Percentiles rank a stretch among this genome's conserved stretches.
Conservation (phyloP, 306 rosid genomes). For the Erythrophleum fordii region DNA sequence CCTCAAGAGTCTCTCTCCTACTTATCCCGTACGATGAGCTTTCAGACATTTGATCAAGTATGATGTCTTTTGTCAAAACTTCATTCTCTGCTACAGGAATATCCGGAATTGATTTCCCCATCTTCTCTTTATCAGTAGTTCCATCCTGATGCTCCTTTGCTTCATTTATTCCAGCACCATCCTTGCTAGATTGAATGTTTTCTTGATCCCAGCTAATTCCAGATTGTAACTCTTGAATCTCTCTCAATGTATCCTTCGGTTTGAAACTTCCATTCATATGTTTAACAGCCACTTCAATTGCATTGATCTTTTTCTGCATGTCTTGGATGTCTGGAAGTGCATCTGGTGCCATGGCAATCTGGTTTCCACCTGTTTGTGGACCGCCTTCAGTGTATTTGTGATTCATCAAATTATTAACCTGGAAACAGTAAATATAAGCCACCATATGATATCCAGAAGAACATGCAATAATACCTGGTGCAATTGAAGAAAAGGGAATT, state of each 20-base stretch:
- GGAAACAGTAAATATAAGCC: slow-evolving; percentile 37
- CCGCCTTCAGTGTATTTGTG: slow-evolving; percentile 46
- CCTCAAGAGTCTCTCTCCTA: slow-evolving; percentile 60
- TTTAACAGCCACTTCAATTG: slow-evolving; percentile 67
- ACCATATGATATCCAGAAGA: slow-evolving; percentile 9
- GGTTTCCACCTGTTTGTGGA: slow-evolving; percentile 53
- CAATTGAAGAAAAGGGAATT: slow-evolving; percentile 9
- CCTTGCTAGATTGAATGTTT: slow-evolving; percentile 49
- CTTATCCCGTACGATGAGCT: slow-evolving; percentile 67
- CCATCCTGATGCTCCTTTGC: slow-evolving; percentile 38
- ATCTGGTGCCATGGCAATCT: slow-evolving; percentile 47
- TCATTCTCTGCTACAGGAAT: slow-evolving; percentile 72
- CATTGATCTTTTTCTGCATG: slow-evolving; percentile 72
- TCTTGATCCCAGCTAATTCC: slow-evolving; percentile 44
- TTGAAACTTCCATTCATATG: slow-evolving; percentile 47
- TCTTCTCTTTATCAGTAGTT: slow-evolving; percentile 34
- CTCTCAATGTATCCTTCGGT: slow-evolving; percentile 60
- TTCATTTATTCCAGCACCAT: slow-evolving; percentile 42
- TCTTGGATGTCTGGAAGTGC: slow-evolving; percentile 59
- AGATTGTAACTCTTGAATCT: slow-evolving; percentile 62
- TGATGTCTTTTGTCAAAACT: slow-evolving; percentile 86
- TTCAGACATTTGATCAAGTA: slow-evolving; percentile 91
- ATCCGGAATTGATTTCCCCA: slow-evolving; percentile 52
- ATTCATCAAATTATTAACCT: slow-evolving; percentile 52
- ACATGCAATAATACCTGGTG: background rate